A percentile compares a stretch with the other conserved stretches of the same genome.
phyloP scores from a whole-genome alignment of 2,329 filamentous ascomycete species.

The Teratosphaeria nubilosa region DNA sequence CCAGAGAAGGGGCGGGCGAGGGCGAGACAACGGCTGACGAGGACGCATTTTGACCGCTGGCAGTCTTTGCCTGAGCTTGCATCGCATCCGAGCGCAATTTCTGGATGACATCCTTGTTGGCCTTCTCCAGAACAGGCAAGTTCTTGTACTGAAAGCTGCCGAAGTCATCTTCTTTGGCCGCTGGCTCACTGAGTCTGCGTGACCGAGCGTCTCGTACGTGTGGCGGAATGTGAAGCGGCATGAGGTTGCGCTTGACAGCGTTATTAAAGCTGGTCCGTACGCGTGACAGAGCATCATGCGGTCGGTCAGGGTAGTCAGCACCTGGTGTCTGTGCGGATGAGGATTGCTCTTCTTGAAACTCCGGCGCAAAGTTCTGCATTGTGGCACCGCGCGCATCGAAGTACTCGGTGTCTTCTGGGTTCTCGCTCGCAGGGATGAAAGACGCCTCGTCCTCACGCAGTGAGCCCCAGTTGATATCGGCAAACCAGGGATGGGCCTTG shows the following conservation, averaged over 20 bases:
- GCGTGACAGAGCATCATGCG: conserved; percentile 86
- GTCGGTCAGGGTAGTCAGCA: conserved; percentile 75
- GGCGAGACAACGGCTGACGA: conserved; percentile 38
- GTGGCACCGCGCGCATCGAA: conserved; percentile 89
- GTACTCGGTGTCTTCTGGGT: conserved; percentile 96
- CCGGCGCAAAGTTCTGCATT: conserved; percentile 82
- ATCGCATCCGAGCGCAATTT: conserved; percentile 88
- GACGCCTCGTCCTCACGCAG: conserved; percentile 91
- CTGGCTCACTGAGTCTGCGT: conserved; percentile 80
- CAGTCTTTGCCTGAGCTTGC: conserved; percentile 50
- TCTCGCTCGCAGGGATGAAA: conserved; percentile 84
- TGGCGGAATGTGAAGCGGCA: conserved; percentile 92
- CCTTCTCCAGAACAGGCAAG: conserved; percentile 87
- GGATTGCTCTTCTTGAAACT: conserved; percentile 80
- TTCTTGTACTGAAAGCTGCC: conserved; percentile 97
- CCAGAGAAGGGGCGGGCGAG: conserved; percentile 58
- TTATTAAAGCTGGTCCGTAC: conserved; percentile 70
- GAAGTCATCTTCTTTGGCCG: conserved; percentile 74
- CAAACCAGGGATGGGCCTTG: conserved; percentile 79
- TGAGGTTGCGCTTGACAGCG: conserved; percentile 78
- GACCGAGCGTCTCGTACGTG: conserved; percentile 88
- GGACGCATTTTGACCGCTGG: conserved; percentile 28
- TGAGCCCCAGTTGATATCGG: conserved; percentile 77
- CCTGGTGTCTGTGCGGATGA: conserved; percentile 60
- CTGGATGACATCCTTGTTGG: conserved; percentile 97